Base-by-base conservation (phyloP, 2,329 filamentous ascomycete genomes). In the Trichoderma koningiopsis region DNA sequence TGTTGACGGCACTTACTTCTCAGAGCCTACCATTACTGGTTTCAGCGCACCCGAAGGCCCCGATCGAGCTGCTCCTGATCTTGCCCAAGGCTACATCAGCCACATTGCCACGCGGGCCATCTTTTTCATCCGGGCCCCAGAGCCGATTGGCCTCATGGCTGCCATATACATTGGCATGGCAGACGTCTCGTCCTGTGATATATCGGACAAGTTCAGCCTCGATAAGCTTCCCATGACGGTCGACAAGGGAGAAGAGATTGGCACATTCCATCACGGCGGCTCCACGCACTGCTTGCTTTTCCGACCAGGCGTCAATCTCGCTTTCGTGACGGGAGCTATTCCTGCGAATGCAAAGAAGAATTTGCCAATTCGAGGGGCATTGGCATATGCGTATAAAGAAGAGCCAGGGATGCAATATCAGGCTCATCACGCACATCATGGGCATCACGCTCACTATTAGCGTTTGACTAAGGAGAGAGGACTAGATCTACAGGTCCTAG, bases 231-330 rank as follows among this genome's bases (percentile, higher is more conserved):
- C 1, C 7, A 16, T 1, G 0, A 29, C 6, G 10, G 64, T 67
- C 11, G 64, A 67, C 4, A 92, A 92, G 81, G 91, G 91, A 8
- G 87, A 92, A 19, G 80, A 92, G 79, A 81, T 89, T 35, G 90
- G 90, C 37, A 91, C 91, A 89, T 92, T 92, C 79, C 90, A 92
- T 75, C 92, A 89, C 74, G 90, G 90, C 24, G 90, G 91, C 1
- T 88, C 85, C 7, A 87, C 86, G 0, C 86, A 91, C 74, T 91
- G 88, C 72, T 76, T 92, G 71, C 75, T 92, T 1, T 91, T 92
- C 79, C 78, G 86, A 24, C 81, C 83, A 68, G 83, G 80, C 0
- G 83, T 88, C 31, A 81, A 81, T 61, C 75, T 86, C 4, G 68
- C 72, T 0, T 75, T 73, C 68, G 69, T 72, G 11, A 61, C 62